These are phyloP conservation scores for Torrubiella hemipterigena DNA, from an alignment of 2,329 filamentous ascomycete species.

Conservation along the genomic window DNA sequence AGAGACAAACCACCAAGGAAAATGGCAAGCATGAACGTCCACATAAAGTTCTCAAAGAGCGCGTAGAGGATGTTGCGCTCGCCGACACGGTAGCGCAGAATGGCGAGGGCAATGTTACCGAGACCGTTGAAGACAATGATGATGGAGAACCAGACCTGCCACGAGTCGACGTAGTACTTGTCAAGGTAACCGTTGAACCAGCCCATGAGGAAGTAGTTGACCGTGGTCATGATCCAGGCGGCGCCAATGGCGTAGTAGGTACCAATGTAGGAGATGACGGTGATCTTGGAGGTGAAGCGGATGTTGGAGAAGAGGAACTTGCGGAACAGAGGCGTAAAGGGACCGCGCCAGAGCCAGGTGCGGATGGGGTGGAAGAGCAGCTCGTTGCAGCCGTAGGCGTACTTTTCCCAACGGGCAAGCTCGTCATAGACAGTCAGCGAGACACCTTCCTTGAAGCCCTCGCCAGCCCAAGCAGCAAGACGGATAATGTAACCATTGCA, in stretches of 20 bases:
- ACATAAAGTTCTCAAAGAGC: slow-evolving; percentile 56
- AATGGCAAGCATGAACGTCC: slow-evolving; percentile 62
- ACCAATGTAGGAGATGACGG: slow-evolving; percentile 65
- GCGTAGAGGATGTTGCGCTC: slow-evolving; percentile 48
- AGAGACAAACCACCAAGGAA: slow-evolving; percentile 75
- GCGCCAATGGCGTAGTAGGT: slow-evolving; percentile 72
- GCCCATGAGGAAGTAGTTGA: slow-evolving; percentile 65
- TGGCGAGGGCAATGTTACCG: slow-evolving; percentile 58
- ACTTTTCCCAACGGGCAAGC: slow-evolving; percentile 76
- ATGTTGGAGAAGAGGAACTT: slow-evolving; percentile 63
- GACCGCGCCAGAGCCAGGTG: slow-evolving; percentile 60
- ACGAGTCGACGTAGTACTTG: slow-evolving; percentile 69
- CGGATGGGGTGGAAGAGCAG: slow-evolving; percentile 68
- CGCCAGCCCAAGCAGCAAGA: slow-evolving; percentile 58
- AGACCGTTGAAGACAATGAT: slow-evolving; percentile 67
- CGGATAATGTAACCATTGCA: slow-evolving; percentile 61
- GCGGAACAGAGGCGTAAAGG: slow-evolving; percentile 69
- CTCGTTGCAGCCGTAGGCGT: slow-evolving; percentile 75
- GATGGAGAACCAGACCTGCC: slow-evolving; percentile 72
- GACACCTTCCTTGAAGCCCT: slow-evolving; percentile 75
- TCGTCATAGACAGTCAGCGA: slow-evolving; percentile 79
- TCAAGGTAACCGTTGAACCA: slow-evolving; percentile 70
- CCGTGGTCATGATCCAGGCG: slow-evolving; percentile 60
- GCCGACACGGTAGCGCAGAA: slow-evolving; percentile 61
- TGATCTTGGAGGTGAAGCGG: slow-evolving; percentile 63